Base-by-base conservation (phyloP, 1,284 basidiomycete genomes). In the Butyriboletus appendiculatus region DNA sequence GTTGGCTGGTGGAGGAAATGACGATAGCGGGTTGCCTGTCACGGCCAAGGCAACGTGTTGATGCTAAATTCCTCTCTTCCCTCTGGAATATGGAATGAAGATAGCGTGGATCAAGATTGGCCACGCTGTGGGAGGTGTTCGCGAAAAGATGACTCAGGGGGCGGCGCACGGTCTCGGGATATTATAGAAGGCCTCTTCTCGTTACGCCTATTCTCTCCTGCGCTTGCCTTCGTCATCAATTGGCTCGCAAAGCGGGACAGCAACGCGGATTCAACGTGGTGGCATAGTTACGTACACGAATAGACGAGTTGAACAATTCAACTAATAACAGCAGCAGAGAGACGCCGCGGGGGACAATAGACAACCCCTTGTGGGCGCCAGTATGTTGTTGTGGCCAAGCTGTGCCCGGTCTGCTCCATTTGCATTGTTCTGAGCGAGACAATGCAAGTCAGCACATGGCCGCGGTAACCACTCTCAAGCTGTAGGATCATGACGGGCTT, bases 61-160 rank as follows among this genome's bases (percentile, higher is more conserved):
- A 69, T 70, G 57, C 32, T 58, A 41, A 30, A 47, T 61, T 46
- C 45, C 64, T 64, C 34, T 42, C 24, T 48, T 64, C 42, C 49
- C 61, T 59, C 55, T 63, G 55, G 63, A 65, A 61, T 66, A 55
- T 64, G 62, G 63, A 65, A 65, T 57, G 56, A 64, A 57, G 58
- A 60, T 62, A 57, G 62, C 50, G 64, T 65, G 55, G 68, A 67
- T 70, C 68, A 64, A 67, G 67, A 69, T 66, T 56, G 44, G 59
- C 48, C 55, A 65, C 43, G 49, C 58, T 61, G 63, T 67, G 65
- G 53, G 53, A 61, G 46, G 46, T 45, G 44, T 38, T 52, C 34
- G 42, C 44, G 59, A 50, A 58, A 49, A 48, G 28, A 49, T 53
- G 47, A 44, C 37, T 63, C 55, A 62, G 66, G 64, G 53, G 56